Conservation (phyloP, 306 rosid genomes). For the Calophaca sinica region DNA sequence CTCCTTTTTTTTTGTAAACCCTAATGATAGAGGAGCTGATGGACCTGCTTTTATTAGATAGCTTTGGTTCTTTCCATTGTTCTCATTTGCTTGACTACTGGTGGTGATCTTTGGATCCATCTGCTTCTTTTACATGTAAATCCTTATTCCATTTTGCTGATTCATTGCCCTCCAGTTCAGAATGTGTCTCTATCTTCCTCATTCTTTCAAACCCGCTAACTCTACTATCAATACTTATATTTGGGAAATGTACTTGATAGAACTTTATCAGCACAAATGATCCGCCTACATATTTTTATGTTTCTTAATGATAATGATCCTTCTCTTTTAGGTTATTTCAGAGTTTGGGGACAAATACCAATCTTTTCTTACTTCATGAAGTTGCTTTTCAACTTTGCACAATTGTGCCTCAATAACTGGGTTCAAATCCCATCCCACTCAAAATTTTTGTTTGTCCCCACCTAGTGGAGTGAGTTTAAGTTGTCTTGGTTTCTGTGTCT, state of each 20-base stretch:
- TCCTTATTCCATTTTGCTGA: conserved; percentile 24
- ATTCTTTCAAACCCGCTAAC: conserved; percentile 17
- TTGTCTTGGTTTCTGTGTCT: neutral
- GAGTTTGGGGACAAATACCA: neutral
- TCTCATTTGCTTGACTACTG: conserved; percentile 30
- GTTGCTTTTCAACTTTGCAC: conserved; percentile 4
- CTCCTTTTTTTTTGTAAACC: conserved; percentile 3
- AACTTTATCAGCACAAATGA: conserved; percentile 12
- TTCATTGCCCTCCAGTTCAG: conserved; percentile 9
- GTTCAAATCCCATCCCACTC: neutral
- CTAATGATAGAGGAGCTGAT: conserved; percentile 22
- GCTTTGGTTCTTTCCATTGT: conserved; percentile 14
- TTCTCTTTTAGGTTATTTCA: conserved; percentile 26
- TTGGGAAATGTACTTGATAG: conserved; percentile 3
- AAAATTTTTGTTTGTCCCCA: neutral
- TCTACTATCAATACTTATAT: conserved; percentile 13
- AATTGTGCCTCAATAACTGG: conserved; percentile 1
- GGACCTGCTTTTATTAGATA: conserved; percentile 26
- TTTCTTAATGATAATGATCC: neutral
- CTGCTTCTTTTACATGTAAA: conserved; percentile 20
- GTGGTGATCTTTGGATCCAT: neutral
- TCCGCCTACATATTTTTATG: neutral
- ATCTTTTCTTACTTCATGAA: neutral
- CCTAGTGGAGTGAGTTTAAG: neutral
- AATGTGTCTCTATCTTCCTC: neutral